These are phyloP conservation scores for Furculomyces boomerangus DNA, from an alignment of 371 early-diverging fungal species.

Conservation along the genomic window DNA sequence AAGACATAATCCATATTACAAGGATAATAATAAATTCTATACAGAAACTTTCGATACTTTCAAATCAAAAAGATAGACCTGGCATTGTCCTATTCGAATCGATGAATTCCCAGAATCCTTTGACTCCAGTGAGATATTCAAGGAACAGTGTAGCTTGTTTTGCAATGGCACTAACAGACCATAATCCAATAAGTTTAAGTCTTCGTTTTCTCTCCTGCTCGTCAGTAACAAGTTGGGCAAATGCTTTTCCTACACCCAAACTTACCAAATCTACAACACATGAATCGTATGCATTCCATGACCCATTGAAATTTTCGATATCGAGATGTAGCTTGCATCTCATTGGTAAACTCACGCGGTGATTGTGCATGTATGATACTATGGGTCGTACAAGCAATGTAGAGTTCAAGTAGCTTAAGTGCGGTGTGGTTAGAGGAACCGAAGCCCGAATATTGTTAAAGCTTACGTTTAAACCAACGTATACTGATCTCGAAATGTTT, in stretches of 20 bases:
- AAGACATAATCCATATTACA: neutral
- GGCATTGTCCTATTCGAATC: constrained; percentile 7
- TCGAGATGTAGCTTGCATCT: constrained; percentile 57
- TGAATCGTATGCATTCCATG: constrained; percentile 79
- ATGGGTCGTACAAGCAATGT: constrained; percentile 79
- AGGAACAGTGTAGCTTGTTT: constrained; percentile 46
- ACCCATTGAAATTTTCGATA: constrained; percentile 74
- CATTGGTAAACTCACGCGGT: constrained; percentile 69
- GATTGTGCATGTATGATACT: constrained; percentile 86
- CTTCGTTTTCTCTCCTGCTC: constrained; percentile 67
- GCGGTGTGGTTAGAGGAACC: constrained; percentile 55
- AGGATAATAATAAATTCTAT: neutral
- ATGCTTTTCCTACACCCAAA: constrained; percentile 64
- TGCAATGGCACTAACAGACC: constrained; percentile 62
- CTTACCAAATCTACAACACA: constrained; percentile 55
- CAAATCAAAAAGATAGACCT: neutral
- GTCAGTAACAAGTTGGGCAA: constrained; percentile 55
- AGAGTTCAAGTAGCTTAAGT: constrained; percentile 50
- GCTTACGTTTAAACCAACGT: constrained; percentile 53
- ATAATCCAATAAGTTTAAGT: constrained; percentile 74
- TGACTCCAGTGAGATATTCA: constrained; percentile 66
- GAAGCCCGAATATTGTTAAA: constrained; percentile 80
- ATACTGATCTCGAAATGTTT: constrained; percentile 12
- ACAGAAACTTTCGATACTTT: neutral
- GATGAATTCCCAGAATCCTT: constrained; percentile 56